Conservation (phyloP, 2,329 filamentous ascomycete genomes). For the Dryadomyces quercivorus region DNA sequence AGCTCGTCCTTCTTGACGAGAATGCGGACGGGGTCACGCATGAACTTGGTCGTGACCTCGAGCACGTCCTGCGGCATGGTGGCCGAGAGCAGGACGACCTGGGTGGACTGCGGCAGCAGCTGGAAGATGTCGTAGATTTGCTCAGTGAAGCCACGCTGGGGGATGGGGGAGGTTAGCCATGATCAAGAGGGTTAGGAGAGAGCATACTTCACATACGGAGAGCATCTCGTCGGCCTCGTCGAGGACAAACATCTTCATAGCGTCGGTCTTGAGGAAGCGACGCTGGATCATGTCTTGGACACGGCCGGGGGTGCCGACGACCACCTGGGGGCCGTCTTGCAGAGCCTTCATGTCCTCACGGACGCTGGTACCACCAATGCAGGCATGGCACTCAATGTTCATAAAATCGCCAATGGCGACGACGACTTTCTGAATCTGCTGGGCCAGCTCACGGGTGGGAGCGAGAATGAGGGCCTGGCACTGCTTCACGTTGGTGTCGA, state of each 20-base stretch:
- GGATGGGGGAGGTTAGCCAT: conserved; percentile 20
- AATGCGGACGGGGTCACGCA: conserved; percentile 98
- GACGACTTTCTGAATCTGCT: conserved; percentile 99
- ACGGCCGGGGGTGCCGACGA: conserved; percentile 95
- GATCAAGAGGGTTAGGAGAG: background rate
- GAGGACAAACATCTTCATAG: conserved; percentile 99
- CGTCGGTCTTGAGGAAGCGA: conserved; percentile 89
- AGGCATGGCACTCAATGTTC: conserved; percentile 98
- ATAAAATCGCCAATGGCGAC: conserved; percentile 99
- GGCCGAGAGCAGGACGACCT: conserved; percentile 94
- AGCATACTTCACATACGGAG: conserved; percentile 45
- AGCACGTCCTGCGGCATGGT: conserved; percentile 99
- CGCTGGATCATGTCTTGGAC: conserved; percentile 99
- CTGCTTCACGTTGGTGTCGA: conserved; percentile 87
- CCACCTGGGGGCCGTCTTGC: conserved; percentile 88
- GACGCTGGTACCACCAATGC: conserved; percentile 96
- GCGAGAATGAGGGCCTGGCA: conserved; percentile 98
- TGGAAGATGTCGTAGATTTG: conserved; percentile 99
- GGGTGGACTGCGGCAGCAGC: conserved; percentile 91
- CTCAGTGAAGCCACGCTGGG: conserved; percentile 91
- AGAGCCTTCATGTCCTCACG: conserved; percentile 98
- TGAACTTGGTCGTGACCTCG: conserved; percentile 99
- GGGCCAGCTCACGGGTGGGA: conserved; percentile 94
- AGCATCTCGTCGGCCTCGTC: conserved; percentile 99
- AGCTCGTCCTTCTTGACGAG: conserved; percentile 99